Conservation (phyloP, 495 filamentous ascomycete genomes). For the Trichoderma gamsii region DNA sequence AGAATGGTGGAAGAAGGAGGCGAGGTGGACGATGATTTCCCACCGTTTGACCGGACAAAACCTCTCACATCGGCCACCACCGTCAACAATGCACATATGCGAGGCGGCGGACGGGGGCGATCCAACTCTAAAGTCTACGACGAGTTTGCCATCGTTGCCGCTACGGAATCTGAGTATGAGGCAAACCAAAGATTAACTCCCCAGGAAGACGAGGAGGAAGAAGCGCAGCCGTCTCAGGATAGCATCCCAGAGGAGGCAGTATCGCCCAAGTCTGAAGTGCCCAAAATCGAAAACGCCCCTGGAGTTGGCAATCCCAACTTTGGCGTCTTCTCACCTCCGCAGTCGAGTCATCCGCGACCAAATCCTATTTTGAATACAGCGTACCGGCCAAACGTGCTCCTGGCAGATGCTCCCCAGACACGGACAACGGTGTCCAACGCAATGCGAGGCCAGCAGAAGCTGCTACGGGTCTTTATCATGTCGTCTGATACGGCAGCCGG, state of each 20-base stretch:
- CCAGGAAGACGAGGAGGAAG: slow-evolving; percentile 54
- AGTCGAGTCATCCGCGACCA: slow-evolving; percentile 37
- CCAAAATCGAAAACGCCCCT: not conserved
- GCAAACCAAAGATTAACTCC: slow-evolving; percentile 75
- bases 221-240: slow-evolving; percentile 15
- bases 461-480: slow-evolving; percentile 68
- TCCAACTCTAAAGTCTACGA: slow-evolving; percentile 81
- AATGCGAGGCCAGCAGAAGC: slow-evolving; percentile 68
- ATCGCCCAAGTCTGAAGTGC: slow-evolving; percentile 29
- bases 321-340: slow-evolving; percentile 30
- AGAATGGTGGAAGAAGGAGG: slow-evolving; percentile 84
- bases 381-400: slow-evolving; percentile 51
- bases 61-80: slow-evolving; percentile 82
- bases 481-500: slow-evolving; percentile 60
- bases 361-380: slow-evolving; percentile 56
- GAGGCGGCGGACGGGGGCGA: slow-evolving; percentile 56
- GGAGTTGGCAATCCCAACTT: not conserved
- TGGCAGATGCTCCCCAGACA: slow-evolving; percentile 58
- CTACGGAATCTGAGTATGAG: slow-evolving; percentile 65
- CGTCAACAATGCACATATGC: slow-evolving; percentile 59
- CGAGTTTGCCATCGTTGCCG: slow-evolving; percentile 85
- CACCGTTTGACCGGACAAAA: slow-evolving; percentile 71
- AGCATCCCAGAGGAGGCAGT: slow-evolving; percentile 33
- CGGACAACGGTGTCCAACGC: slow-evolving; percentile 49
- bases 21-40: slow-evolving; percentile 95